A percentile compares a stretch with the other conserved stretches of the same genome.
These are phyloP conservation scores for Cylindricascospora bacillispora DNA, from an alignment of 1,139 yeast species.

Conservation along the genomic window DNA sequence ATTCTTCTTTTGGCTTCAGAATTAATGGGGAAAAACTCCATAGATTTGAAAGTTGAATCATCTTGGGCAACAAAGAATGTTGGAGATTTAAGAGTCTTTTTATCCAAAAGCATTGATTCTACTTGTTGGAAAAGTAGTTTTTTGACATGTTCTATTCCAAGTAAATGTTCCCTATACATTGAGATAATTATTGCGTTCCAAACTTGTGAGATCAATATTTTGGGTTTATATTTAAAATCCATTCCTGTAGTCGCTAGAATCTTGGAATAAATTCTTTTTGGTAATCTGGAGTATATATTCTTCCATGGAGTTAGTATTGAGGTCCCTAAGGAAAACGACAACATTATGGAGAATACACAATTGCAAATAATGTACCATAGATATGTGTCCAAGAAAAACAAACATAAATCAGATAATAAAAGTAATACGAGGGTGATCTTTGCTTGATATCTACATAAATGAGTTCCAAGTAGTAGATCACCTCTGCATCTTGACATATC, in stretches of 20 bases:
- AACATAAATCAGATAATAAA: conserved; percentile 50
- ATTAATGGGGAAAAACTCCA: conserved; percentile 45
- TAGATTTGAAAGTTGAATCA: conserved; percentile 57
- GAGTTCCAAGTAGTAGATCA: conserved; percentile 37
- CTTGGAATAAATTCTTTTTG: conserved; percentile 60
- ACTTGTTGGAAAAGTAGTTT: conserved; percentile 44
- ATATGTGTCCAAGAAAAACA: conserved; percentile 76
- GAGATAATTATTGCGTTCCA: conserved; percentile 75
- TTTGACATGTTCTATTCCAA: conserved; percentile 61
- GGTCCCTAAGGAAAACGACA: conserved; percentile 63
- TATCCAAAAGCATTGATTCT: conserved; percentile 28
- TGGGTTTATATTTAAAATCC: conserved; percentile 38
- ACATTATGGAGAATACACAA: conserved; percentile 54
- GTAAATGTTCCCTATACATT: conserved; percentile 63
- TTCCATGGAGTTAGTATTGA: conserved; percentile 84
- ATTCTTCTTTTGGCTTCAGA: conserved; percentile 74
- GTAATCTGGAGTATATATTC: conserved; percentile 60
- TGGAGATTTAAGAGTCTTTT: conserved; percentile 41
- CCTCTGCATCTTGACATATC: conserved; percentile 51
- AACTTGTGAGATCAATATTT: conserved; percentile 46
- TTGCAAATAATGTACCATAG: conserved; percentile 82
- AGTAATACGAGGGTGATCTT: conserved; percentile 42
- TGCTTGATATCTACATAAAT: conserved; percentile 51
- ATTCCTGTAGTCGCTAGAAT: conserved; percentile 40
- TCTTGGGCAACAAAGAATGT: conserved; percentile 65